Percentiles rank a stretch among this genome's conserved stretches.
These are phyloP conservation scores for Raphanus raphanistrum DNA, from an alignment of 345 rosid species.

Conservation along the genomic window DNA sequence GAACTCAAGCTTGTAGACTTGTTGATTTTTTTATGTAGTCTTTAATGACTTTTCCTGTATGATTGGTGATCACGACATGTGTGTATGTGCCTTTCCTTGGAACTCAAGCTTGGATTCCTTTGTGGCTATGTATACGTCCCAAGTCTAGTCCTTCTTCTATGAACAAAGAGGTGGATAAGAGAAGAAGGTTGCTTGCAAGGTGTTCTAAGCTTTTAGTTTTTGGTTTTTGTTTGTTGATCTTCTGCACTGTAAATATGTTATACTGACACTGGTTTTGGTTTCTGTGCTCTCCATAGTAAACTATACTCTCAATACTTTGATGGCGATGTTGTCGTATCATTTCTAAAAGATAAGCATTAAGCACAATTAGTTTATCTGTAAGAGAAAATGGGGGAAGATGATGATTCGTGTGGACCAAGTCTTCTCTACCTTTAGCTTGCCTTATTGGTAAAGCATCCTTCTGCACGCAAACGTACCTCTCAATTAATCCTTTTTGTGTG, in stretches of 20 bases:
- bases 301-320: background rate
- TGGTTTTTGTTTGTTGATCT: background rate
- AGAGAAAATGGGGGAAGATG: background rate
- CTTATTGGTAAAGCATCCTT: background rate
- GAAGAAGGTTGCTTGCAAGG: too few species aligned
- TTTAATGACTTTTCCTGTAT: too few species aligned
- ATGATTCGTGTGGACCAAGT: background rate
- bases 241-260: background rate
- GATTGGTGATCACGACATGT: slow-evolving; percentile 59
- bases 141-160: slow-evolving; percentile 1
- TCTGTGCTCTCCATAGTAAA: background rate
- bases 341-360: background rate
- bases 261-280: background rate
- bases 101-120: slow-evolving; percentile 53
- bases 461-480: background rate
- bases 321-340: background rate
- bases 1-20: background rate
- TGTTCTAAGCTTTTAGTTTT: background rate
- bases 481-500: background rate
- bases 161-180: background rate
- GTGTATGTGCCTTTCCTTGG: slow-evolving; percentile 43
- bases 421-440: background rate
- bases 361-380: background rate
- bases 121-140: background rate
- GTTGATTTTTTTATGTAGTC: too few species aligned